Conservation (phyloP, 495 filamentous ascomycete species). For the Penicillium alfredii region DNA sequence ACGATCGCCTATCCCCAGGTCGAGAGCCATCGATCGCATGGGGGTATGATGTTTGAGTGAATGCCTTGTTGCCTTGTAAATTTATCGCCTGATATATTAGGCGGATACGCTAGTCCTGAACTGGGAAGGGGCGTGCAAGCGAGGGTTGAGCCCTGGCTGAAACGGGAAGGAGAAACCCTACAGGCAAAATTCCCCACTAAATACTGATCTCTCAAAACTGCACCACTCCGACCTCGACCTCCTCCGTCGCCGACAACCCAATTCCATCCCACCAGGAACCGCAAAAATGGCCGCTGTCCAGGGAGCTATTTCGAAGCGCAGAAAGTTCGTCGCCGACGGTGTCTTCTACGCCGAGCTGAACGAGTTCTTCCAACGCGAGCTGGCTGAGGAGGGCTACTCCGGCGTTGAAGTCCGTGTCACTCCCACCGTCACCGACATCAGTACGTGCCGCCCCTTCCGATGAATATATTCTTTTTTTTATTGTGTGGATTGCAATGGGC, state of each 20-base stretch:
- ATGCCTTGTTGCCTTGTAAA: slow-evolving; percentile 11
- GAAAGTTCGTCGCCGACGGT: slow-evolving; percentile 99
- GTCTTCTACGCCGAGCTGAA: slow-evolving; percentile 99
- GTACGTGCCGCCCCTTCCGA: slow-evolving; percentile 46
- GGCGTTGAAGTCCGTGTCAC: slow-evolving; percentile 99
- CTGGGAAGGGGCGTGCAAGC: slow-evolving; percentile 31
- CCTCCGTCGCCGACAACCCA: slow-evolving; percentile 37
- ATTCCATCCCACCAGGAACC: slow-evolving; percentile 32
- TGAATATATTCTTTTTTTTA: too few relatives aligned
- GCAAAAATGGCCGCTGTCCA: slow-evolving; percentile 62
- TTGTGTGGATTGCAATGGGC: too few relatives aligned
- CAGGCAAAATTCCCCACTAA: slow-evolving; percentile 42
- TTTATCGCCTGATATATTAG: slow-evolving; percentile 4
- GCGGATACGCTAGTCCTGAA: slow-evolving; percentile 10
- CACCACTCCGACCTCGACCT: slow-evolving; percentile 32
- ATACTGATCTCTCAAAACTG: slow-evolving; percentile 31
- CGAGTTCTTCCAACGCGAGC: slow-evolving; percentile 99
- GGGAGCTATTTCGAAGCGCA: slow-evolving; percentile 85
- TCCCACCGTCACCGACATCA: slow-evolving; percentile 99
- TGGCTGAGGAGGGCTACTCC: slow-evolving; percentile 99
- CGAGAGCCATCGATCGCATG: too few relatives aligned
- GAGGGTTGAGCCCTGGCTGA: slow-evolving; percentile 42
- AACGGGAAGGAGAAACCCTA: slow-evolving; percentile 36
- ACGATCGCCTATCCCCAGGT: too few relatives aligned
- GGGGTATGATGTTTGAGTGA: slow-evolving; percentile 10